These are phyloP conservation scores for Sphagnurus paluster DNA, from an alignment of 1,284 basidiomycete genomes.

Conservation along the genomic window DNA sequence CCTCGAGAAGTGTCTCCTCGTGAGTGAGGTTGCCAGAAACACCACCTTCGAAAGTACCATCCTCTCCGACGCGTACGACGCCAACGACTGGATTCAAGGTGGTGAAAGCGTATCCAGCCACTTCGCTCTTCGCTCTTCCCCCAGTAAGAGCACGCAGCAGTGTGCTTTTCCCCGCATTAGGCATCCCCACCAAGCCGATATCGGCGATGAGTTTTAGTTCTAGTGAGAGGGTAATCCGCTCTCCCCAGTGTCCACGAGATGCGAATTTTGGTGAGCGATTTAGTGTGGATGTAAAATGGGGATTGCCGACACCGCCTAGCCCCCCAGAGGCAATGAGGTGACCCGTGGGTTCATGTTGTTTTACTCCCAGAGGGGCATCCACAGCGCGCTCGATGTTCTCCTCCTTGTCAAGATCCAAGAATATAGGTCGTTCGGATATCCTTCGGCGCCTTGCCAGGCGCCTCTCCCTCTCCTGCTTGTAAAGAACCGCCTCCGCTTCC, in stretches of 20 bases:
- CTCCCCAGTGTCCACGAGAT: conserved; percentile 79
- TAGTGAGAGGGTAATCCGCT: conserved; percentile 81
- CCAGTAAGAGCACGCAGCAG: conserved; percentile 89
- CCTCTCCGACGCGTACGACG: conserved; percentile 81
- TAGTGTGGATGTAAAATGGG: conserved; percentile 71
- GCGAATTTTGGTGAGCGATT: conserved; percentile 83
- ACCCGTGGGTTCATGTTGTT: conserved; percentile 59
- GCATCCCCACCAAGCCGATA: conserved; percentile 93
- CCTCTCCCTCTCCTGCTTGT: conserved; percentile 63
- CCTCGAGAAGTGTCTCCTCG: conserved; percentile 73
- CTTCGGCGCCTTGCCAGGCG: conserved; percentile 46
- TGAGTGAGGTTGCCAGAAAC: conserved; percentile 53
- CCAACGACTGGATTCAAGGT: conserved; percentile 96
- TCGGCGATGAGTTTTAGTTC: conserved; percentile 96
- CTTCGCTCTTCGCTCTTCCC: conserved; percentile 79
- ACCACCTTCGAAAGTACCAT: conserved; percentile 75
- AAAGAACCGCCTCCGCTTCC: conserved; percentile 69
- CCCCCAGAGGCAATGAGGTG: conserved; percentile 83
- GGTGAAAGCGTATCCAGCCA: conserved; percentile 93
- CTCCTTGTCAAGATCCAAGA: conserved; percentile 60
- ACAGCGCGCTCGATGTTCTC: conserved; percentile 45
- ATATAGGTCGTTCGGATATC: conserved; percentile 43
- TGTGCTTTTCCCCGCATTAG: conserved; percentile 92
- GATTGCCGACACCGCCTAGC: conserved; percentile 86
- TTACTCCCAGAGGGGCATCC: conserved; percentile 68